phyloP scores from a whole-genome alignment of 176 grass and related monocot genomes.

The Thalia dealbata region DNA sequence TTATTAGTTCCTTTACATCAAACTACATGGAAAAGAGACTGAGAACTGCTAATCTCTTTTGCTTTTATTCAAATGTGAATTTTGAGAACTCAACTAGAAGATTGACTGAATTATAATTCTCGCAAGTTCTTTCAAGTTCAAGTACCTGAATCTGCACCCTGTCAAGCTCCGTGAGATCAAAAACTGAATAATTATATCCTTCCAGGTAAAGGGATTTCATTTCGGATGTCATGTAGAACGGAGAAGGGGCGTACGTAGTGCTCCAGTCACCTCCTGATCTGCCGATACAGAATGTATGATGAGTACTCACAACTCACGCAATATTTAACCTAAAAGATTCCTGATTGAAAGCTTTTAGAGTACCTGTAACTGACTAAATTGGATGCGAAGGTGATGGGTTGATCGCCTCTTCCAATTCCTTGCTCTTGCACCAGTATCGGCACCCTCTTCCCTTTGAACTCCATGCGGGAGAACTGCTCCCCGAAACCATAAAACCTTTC shows the following conservation, averaged over 20 bases:
- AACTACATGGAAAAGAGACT: neutral
- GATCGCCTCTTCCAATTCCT: constrained; percentile 91
- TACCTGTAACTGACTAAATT: constrained; percentile 93
- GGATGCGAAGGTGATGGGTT: constrained; percentile 85
- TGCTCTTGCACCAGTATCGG: constrained; percentile 88
- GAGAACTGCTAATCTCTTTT: neutral
- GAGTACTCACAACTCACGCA: neutral
- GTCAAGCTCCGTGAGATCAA: constrained; percentile 76
- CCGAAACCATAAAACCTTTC: constrained; percentile 85
- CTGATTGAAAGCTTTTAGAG: neutral
- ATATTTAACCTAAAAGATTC: neutral
- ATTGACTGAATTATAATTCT: neutral
- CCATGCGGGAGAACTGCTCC: constrained; percentile 85
- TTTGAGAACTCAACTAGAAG: neutral
- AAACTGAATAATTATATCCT: constrained; percentile 81
- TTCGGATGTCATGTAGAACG: constrained; percentile 93
- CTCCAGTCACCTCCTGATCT: constrained; percentile 91
- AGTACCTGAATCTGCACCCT: constrained; percentile 87
- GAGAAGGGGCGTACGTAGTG: constrained; percentile 82
- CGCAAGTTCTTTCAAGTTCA: neutral
- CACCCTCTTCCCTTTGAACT: constrained; percentile 79
- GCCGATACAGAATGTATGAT: constrained; percentile 9
- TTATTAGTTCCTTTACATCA: neutral
- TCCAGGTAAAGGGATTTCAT: constrained; percentile 86
- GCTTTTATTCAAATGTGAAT: neutral